These are phyloP conservation scores for Herpetomonas samuelpessoai DNA, from an alignment of 208 protist species.

Conservation along the genomic window DNA sequence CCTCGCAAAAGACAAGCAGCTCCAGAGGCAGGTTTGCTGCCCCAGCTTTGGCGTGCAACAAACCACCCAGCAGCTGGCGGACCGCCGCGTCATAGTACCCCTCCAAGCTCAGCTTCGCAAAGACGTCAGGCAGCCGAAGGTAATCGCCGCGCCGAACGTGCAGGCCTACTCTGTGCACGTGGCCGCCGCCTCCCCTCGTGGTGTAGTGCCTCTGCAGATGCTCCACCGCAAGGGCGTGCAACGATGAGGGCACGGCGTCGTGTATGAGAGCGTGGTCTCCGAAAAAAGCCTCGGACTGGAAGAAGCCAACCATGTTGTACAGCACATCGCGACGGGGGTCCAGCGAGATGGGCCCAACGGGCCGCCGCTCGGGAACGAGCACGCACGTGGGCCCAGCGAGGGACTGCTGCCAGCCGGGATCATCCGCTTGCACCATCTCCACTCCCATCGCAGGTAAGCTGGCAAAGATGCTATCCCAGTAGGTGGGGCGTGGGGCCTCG, in stretches of 20 bases:
- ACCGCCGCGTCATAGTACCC: constrained; percentile 76
- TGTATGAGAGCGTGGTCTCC: constrained; percentile 37
- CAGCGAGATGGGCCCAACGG: constrained; percentile 26
- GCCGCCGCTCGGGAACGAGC: constrained; percentile 57
- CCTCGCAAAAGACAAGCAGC: constrained; percentile 82
- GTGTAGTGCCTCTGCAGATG: constrained; percentile 38
- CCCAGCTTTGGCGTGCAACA: constrained; percentile 11
- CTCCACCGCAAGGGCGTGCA: constrained; percentile 22
- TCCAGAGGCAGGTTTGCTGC: constrained; percentile 7
- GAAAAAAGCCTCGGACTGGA: constrained; percentile 79
- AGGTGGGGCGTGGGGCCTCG: constrained; percentile 67
- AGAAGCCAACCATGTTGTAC: constrained; percentile 80
- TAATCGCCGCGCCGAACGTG: constrained; percentile 86
- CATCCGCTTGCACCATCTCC: neutral
- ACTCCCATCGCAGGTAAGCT: constrained; percentile 39
- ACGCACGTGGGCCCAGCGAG: constrained; percentile 19
- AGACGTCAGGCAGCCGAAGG: constrained; percentile 56
- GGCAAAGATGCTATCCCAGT: constrained; percentile 74
- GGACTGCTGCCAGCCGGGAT: neutral
- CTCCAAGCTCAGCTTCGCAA: constrained; percentile 55
- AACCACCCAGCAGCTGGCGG: constrained; percentile 53
- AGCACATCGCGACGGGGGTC: constrained; percentile 26
- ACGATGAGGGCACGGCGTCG: constrained; percentile 26
- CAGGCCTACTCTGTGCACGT: constrained; percentile 45
- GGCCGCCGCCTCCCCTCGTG: neutral